Evolutionary conservation across 345 rosid genomes (phyloP).

Genomic region (Salix caprea): DNA sequence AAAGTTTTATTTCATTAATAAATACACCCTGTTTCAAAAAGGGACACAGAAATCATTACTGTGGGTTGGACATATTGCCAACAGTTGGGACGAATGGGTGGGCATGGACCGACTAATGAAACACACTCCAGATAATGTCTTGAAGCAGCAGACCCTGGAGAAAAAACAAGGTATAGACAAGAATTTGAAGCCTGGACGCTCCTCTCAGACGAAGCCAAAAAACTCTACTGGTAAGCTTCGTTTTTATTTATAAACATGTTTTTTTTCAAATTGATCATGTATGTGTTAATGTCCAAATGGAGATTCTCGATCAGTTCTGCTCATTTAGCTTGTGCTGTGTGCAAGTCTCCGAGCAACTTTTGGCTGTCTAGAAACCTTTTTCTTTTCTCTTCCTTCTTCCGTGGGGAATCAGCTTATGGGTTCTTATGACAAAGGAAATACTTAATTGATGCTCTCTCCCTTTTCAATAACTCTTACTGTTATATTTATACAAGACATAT

Average conservation of each 20-base stretch:
- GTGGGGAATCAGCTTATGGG: background rate
- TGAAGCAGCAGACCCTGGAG: constrained; percentile 31
- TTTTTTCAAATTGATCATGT: background rate
- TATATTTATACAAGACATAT: background rate
- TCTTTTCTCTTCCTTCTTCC: background rate
- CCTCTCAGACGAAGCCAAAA: constrained; percentile 30
- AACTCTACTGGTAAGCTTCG: constrained; percentile 21
- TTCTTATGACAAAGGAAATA: background rate
- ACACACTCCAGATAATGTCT: constrained; percentile 26
- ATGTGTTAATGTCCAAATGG: too few relatives aligned
- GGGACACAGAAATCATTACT: constrained; percentile 30
- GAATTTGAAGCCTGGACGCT: constrained; percentile 26
- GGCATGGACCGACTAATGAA: constrained; percentile 28
- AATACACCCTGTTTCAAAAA: constrained; percentile 28
- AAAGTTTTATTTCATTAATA: constrained; percentile 32
- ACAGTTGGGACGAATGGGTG: constrained; percentile 40
- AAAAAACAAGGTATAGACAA: constrained; percentile 25
- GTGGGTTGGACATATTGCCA: constrained; percentile 44
- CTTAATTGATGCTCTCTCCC: background rate
- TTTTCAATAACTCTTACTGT: background rate
- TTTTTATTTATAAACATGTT: background rate
- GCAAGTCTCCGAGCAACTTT: background rate
- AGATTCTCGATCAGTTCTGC: too few relatives aligned
- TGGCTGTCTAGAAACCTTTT: background rate
- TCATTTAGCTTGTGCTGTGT: background rate